phyloP scores from a whole-genome alignment of 176 grass and related monocot genomes.

The Thinopyrum elongatum region DNA sequence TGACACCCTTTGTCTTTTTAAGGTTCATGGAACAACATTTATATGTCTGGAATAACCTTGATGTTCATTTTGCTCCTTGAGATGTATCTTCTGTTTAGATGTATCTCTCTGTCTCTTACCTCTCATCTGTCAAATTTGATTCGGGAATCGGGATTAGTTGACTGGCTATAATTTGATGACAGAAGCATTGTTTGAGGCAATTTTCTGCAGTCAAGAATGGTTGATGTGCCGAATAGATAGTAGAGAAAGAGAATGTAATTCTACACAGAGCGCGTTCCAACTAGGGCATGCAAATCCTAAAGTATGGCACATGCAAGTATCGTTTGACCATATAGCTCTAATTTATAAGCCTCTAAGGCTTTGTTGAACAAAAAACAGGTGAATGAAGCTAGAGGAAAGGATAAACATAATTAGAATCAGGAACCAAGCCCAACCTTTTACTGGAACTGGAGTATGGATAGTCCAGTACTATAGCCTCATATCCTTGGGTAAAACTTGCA shows the following conservation, averaged over 20 bases:
- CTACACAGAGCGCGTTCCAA: neutral
- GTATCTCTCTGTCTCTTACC: neutral
- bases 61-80: neutral
- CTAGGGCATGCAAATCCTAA: slow-evolving; percentile 1
- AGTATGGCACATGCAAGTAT: slow-evolving; percentile 10
- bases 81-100: neutral
- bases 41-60: neutral
- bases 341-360: neutral
- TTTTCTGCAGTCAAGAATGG: neutral
- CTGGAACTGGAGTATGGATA: neutral
- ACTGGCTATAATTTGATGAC: neutral
- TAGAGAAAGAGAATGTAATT: neutral
- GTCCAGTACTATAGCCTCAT: neutral
- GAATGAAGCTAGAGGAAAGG: slow-evolving; percentile 4
- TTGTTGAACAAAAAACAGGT: neutral
- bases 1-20: neutral
- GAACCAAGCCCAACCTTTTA: neutral
- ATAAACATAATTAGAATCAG: neutral
- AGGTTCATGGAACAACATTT: neutral
- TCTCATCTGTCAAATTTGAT: neutral
- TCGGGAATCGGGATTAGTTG: neutral
- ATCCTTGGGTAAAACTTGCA: neutral
- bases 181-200: slow-evolving; percentile 4
- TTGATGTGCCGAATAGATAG: neutral
- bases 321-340: neutral